Percentiles rank a stretch among this genome's conserved stretches.
Evolutionary conservation across 768 basidiomycete species (phyloP).

Genomic region (Psilocybe sp.): DNA sequence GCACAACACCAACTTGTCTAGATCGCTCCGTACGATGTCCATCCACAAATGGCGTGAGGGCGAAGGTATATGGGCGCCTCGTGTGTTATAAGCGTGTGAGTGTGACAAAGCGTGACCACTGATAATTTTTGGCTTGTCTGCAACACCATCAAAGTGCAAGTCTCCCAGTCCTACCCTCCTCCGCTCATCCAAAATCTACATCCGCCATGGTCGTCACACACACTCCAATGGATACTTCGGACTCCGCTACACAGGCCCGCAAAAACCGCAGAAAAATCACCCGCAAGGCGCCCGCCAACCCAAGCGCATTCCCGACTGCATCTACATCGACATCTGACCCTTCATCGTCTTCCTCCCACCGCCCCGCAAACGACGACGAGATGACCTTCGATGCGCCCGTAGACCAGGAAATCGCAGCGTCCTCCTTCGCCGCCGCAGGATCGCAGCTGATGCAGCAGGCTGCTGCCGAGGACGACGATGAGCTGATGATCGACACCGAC

Average conservation of each 20-base stretch:
- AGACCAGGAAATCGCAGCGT: conserved; percentile 7
- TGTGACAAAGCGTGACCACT: conserved; percentile 13
- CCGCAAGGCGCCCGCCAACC: conserved; percentile 26
- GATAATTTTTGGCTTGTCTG: conserved; percentile 13
- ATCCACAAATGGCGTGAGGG: too few relatives aligned
- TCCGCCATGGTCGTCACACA: conserved; percentile 41
- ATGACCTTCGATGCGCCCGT: conserved; percentile 14
- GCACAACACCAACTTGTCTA: too few relatives aligned
- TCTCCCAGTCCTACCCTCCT: conserved; percentile 1
- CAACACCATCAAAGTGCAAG: conserved; percentile 1
- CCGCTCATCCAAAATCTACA: neutral
- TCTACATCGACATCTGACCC: conserved; percentile 12
- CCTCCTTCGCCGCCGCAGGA: conserved; percentile 9
- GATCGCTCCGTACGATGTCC: too few relatives aligned
- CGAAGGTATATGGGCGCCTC: too few relatives aligned
- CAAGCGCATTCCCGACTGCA: neutral
- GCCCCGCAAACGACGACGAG: conserved; percentile 19
- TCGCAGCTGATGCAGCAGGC: conserved; percentile 1
- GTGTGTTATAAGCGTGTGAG: too few relatives aligned
- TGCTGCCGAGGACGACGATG: conserved; percentile 24
- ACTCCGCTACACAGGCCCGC: conserved; percentile 12
- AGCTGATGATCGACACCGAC: conserved; percentile 43
- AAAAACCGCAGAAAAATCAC: conserved; percentile 39
- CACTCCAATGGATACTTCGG: conserved; percentile 15
- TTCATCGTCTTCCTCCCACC: conserved; percentile 14